Evolutionary conservation across 129 eudicot genomes (phyloP).

Genomic region (Pulicaria dysenterica): DNA sequence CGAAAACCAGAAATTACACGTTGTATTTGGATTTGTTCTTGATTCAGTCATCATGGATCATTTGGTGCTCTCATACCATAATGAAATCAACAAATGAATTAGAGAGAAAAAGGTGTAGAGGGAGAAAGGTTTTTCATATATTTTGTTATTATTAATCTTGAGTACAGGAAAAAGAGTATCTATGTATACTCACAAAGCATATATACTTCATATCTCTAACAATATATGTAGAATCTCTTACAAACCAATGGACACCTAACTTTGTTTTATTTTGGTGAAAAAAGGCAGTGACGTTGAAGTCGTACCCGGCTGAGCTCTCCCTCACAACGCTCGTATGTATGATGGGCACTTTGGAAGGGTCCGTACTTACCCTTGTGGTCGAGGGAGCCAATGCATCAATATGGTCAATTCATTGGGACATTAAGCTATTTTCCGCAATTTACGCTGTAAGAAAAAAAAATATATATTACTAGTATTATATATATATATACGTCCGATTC

Average conservation of each 20-base stretch:
- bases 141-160: no score
- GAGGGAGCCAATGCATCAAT: conserved; percentile 21
- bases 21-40: no score
- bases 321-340: conserved; percentile 32
- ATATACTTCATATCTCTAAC: no score
- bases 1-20: no score
- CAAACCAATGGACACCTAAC: neutral
- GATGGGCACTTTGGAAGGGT: conserved; percentile 39
- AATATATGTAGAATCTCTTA: neutral
- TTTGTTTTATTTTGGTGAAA: conserved; percentile 8
- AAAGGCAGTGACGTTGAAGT: conserved; percentile 34
- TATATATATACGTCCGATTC: neutral
- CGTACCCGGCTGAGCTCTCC: conserved; percentile 32
- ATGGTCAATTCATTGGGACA: conserved; percentile 37
- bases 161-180: no score
- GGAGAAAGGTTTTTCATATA: no score
- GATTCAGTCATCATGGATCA: no score
- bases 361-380: conserved; percentile 26
- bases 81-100: no score
- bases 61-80: no score
- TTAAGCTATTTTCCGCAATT: conserved; percentile 33
- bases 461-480: neutral
- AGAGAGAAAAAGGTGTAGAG: no score
- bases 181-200: no score
- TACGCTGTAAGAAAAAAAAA: conserved; percentile 29